Evolutionary conservation across 202 grass and related monocot genomes (phyloP).

Genomic region (Eragrostis tef): DNA sequence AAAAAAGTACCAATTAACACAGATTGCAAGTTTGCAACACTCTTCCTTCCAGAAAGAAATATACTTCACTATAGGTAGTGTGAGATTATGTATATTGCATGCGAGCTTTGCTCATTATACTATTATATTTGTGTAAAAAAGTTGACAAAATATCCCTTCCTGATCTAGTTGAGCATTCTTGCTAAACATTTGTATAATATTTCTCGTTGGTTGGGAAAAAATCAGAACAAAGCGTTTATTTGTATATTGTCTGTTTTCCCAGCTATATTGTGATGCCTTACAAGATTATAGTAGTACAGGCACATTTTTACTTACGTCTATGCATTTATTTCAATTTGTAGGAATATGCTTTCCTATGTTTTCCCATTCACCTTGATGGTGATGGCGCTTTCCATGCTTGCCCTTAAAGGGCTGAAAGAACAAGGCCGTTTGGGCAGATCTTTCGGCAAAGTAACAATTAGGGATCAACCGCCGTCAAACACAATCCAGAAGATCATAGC

Average conservation of each 20-base stretch:
- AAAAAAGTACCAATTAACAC: too few relatives aligned
- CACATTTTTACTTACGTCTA: conserved; percentile 6
- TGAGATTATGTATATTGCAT: background rate
- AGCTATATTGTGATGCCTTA: conserved; percentile 10
- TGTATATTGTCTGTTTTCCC: conserved; percentile 7
- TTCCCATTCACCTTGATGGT: conserved; percentile 70
- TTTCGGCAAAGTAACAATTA: conserved; percentile 85
- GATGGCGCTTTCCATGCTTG: conserved; percentile 76
- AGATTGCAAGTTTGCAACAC: background rate
- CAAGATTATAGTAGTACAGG: conserved; percentile 9
- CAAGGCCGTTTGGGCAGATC: conserved; percentile 88
- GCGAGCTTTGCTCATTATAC: conserved; percentile 26
- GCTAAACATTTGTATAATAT: background rate
- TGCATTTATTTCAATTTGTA: conserved; percentile 40
- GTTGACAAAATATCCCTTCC: background rate
- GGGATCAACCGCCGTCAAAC: conserved; percentile 90
- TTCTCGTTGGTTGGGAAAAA: background rate
- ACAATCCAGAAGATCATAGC: conserved; percentile 91
- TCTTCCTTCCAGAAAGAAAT: background rate
- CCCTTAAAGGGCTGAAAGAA: conserved; percentile 83
- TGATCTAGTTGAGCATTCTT: background rate
- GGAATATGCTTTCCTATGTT: conserved; percentile 80
- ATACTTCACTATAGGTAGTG: background rate
- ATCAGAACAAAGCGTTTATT: background rate
- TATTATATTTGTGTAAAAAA: background rate